Evolutionary conservation across 495 filamentous ascomycete genomes (phyloP).

Genomic region (Cercophora sp.): DNA sequence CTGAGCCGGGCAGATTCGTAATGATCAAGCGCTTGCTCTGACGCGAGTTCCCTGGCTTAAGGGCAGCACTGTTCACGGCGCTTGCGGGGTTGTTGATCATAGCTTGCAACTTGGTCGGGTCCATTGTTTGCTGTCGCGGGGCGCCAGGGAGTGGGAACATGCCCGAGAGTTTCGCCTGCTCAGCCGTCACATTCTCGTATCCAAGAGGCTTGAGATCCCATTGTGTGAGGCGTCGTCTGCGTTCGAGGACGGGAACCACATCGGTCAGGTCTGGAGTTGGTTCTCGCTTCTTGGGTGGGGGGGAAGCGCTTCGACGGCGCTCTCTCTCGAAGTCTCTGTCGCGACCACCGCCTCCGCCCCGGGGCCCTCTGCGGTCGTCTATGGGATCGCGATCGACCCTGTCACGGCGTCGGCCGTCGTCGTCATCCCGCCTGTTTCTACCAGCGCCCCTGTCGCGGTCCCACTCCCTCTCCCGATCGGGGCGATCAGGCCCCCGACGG

Average conservation of each 20-base stretch:
- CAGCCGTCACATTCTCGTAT: constrained; percentile 97
- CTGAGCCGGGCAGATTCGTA: constrained; percentile 68
- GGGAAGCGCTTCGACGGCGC: constrained; percentile 71
- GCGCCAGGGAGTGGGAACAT: constrained; percentile 98
- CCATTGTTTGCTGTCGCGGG: constrained; percentile 93
- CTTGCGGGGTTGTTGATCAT: constrained; percentile 89
- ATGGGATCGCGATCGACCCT: constrained; percentile 41
- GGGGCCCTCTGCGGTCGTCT: constrained; percentile 47
- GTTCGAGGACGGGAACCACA: constrained; percentile 67
- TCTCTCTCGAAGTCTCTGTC: constrained; percentile 54
- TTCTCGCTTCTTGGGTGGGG: constrained; percentile 84
- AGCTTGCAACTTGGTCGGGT: constrained; percentile 87
- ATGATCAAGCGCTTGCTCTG: constrained; percentile 89
- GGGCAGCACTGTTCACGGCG: constrained; percentile 62
- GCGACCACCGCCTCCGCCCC: constrained; percentile 17
- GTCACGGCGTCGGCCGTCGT: constrained; percentile 57
- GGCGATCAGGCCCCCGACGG: constrained; percentile 34
- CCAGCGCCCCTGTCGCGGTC: constrained; percentile 62
- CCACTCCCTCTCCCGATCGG: constrained; percentile 52
- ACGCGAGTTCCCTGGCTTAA: constrained; percentile 88
- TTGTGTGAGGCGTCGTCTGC: constrained; percentile 88
- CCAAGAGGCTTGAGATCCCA: constrained; percentile 99
- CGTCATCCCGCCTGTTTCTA: constrained; percentile 55
- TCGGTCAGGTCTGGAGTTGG: constrained; percentile 94
- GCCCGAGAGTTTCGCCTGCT: constrained; percentile 98